A percentile compares a stretch with the other conserved stretches of the same genome.
Evolutionary conservation across 345 rosid species (phyloP).

Genomic region (Eucalyptus sideroxylon): DNA sequence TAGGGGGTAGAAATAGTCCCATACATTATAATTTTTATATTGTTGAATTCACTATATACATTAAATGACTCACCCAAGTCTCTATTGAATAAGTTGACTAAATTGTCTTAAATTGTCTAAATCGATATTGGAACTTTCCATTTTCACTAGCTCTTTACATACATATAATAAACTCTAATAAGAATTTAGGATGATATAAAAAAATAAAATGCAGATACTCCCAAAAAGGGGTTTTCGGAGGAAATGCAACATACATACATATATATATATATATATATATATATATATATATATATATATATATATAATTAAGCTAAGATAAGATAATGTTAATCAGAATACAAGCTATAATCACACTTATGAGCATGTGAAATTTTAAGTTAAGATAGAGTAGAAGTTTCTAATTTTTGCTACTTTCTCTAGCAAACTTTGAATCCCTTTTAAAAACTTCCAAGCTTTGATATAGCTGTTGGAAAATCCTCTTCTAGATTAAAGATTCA

Average conservation of each 20-base stretch:
- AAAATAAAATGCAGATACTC: background rate
- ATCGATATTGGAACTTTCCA: background rate
- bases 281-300: too few species aligned
- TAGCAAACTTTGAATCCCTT: background rate
- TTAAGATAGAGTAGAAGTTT: background rate
- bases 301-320: too few species aligned
- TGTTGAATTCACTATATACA: background rate
- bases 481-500: background rate
- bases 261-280: too few species aligned
- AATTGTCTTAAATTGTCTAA: background rate
- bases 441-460: background rate
- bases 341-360: background rate
- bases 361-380: background rate
- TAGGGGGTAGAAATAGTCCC: background rate
- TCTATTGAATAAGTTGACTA: background rate
- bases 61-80: background rate
- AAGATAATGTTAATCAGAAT: too few species aligned
- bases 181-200: background rate
- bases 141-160: background rate
- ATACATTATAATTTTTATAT: too few species aligned
- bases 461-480: background rate
- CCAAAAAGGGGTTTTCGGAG: background rate
- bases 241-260: background rate
- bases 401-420: background rate
- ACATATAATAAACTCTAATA: background rate